These are phyloP conservation scores for Hypomyces rosellus DNA, from an alignment of 2,329 filamentous ascomycete genomes.

Conservation along the genomic window DNA sequence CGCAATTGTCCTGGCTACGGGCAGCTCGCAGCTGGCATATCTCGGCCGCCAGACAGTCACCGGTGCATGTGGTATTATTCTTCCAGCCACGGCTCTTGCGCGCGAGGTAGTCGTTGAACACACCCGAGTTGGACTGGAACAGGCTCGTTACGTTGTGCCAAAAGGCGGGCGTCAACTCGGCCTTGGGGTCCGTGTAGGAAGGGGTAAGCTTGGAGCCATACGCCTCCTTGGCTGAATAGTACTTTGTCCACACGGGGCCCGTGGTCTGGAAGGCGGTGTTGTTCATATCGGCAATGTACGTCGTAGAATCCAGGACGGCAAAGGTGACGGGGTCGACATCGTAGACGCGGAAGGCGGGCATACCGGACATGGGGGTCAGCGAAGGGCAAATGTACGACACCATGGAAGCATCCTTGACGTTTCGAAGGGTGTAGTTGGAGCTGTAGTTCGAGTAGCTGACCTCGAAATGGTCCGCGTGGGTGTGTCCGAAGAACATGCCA, in stretches of 20 bases:
- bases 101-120: conserved; percentile 41
- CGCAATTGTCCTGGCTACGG: conserved; percentile 47
- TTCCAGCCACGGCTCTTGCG: conserved; percentile 43
- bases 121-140: conserved; percentile 36
- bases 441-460: conserved; percentile 46
- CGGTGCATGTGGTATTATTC: conserved; percentile 33
- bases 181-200: conserved; percentile 29
- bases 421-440: conserved; percentile 7
- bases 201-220: conserved; percentile 43
- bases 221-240: conserved; percentile 50
- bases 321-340: conserved; percentile 52
- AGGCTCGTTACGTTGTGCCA: conserved; percentile 51
- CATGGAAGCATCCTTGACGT: conserved; percentile 29
- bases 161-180: conserved; percentile 49
- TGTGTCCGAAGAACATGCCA: conserved; percentile 52
- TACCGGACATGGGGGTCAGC: conserved; percentile 48
- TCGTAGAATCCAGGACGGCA: conserved; percentile 46
- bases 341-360: conserved; percentile 53
- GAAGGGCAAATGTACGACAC: conserved; percentile 50
- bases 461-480: conserved; percentile 51
- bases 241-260: conserved; percentile 46
- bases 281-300: conserved; percentile 48
- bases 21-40: conserved; percentile 49
- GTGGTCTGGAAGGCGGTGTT: conserved; percentile 35
- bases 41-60: conserved; percentile 36